Evolutionary conservation across 257 asterid species (phyloP), one percentile per base, ranked within the genome.

Genomic region (Rhazya stricta): DNA sequence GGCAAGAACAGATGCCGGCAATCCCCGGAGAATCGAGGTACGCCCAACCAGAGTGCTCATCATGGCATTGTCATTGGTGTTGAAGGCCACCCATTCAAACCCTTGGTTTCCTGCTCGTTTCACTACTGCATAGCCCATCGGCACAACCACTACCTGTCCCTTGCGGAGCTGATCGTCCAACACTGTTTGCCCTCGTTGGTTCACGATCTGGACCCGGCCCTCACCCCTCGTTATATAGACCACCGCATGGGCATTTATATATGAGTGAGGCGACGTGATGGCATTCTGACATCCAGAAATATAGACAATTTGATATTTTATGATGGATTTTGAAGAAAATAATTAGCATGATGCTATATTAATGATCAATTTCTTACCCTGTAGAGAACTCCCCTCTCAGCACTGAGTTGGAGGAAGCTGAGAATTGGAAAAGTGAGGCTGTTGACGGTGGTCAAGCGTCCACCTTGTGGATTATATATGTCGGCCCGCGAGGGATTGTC

Each of bases 41-140:
- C 92, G 89, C 2, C 97, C 97, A 43, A 78, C 82, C 1, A 91
- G 42, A 1, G 94, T 87, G 87, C 84, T 91, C 77, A 88, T 73
- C 96, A 87, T 83, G 13, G 97, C 92, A 41, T 88, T 84, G 79
- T 77, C 85, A 41, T 88, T 90, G 39, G 97, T 91, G 80, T 88
- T 82, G 89, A 91, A 91, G 39, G 67, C 90, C 1, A 91, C 88
- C 97, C 97, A 88, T 79, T 91, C 96, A 56, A 73, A 79, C 0
- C 88, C 89, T 53, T 82, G 82, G 15, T 87, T 88, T 25, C 85
- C 86, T 2, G 97, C 93, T 23, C 79, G 89, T 57, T 86, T 90
- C 83, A 87, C 85, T 62, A 79, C 84, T 4, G 90, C 96, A 65
- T 58, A 91, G 75, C 83, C 85, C 81, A 84, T 89, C 1, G 96